A percentile compares a stretch with the other conserved stretches of the same genome.
Conservation (phyloP, 1,139 yeast genomes). For the Zygosaccharomyces sapae region DNA sequence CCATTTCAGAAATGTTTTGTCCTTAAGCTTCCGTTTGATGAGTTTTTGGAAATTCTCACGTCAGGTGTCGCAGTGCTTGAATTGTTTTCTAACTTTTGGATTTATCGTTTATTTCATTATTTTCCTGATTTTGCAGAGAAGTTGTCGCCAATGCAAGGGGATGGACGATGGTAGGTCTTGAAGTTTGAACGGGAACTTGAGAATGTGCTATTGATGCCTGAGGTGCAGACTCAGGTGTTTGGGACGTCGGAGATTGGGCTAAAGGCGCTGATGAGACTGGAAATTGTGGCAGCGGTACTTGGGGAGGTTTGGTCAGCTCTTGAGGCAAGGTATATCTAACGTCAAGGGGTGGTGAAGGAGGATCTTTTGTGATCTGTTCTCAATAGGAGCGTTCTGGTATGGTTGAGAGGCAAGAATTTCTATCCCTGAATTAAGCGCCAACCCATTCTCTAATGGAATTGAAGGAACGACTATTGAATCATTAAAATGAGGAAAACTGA, state of each 20-base stretch:
- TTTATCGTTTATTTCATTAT: neutral
- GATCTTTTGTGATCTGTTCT: neutral
- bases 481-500: neutral
- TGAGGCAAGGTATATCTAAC: neutral
- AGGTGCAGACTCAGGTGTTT: neutral
- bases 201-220: neutral
- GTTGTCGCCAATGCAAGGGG: neutral
- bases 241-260: neutral
- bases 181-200: neutral
- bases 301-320: neutral
- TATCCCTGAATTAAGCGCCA: neutral
- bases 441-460: neutral
- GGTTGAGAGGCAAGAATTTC: neutral
- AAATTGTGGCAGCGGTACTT: neutral
- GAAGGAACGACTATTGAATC: neutral
- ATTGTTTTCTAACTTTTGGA: neutral
- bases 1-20: slow-evolving; percentile 30
- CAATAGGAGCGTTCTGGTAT: neutral
- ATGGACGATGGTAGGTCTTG: neutral
- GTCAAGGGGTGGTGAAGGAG: neutral
- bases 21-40: slow-evolving; percentile 27
- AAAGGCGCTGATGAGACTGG: neutral
- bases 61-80: neutral
- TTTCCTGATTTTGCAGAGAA: neutral
- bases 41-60: slow-evolving; percentile 20